phyloP scores from a whole-genome alignment of 331 rosid species.

The Quercus phellos region DNA sequence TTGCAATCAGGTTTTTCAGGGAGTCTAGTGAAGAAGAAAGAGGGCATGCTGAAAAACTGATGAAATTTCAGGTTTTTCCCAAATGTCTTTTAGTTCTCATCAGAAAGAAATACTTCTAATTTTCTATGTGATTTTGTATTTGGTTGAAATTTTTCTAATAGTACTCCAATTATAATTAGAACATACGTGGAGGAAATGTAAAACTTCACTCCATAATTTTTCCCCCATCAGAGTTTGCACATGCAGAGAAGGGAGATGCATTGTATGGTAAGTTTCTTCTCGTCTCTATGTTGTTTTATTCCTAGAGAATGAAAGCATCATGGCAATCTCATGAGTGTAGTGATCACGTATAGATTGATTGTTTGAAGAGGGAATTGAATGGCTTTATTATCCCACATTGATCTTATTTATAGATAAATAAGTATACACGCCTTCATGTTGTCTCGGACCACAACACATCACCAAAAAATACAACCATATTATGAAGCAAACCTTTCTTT shows the following conservation, averaged over 20 bases:
- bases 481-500: too few relatives aligned
- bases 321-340: too few relatives aligned
- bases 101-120: background rate
- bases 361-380: too few relatives aligned
- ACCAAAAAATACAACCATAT: too few relatives aligned
- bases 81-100: background rate
- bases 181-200: constrained; percentile 65
- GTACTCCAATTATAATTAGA: constrained; percentile 28
- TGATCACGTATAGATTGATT: too few relatives aligned
- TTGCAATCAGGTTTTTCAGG: constrained; percentile 38
- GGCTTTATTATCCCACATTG: too few relatives aligned
- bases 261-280: constrained; percentile 43
- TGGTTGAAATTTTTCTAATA: background rate
- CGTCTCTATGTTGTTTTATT: background rate
- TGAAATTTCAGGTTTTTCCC: constrained; percentile 47
- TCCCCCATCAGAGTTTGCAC: constrained; percentile 56
- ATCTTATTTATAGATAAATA: too few relatives aligned
- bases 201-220: constrained; percentile 38
- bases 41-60: constrained; percentile 53
- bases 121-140: background rate
- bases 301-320: too few relatives aligned
- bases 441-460: too few relatives aligned
- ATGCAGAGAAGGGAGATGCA: constrained; percentile 66
- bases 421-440: too few relatives aligned
- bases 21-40: constrained; percentile 54